Evolutionary conservation across 2,329 filamentous ascomycete genomes (phyloP).

Genomic region (Diaporthe sp.): DNA sequence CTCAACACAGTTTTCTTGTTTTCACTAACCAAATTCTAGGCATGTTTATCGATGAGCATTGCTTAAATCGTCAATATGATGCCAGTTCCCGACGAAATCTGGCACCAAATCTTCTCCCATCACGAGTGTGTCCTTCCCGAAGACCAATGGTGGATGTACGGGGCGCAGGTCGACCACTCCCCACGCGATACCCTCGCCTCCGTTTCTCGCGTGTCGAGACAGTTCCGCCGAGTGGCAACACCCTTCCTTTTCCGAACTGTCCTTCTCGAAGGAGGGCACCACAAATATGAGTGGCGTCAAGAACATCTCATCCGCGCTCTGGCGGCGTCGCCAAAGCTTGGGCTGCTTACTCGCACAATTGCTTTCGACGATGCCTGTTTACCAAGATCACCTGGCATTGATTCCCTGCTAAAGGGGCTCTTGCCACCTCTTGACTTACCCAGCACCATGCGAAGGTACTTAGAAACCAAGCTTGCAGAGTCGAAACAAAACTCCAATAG

Average conservation of each 20-base stretch:
- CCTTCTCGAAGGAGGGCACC: background rate
- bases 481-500: background rate
- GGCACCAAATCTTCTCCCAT: background rate
- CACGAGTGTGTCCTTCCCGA: background rate
- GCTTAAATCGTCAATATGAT: background rate
- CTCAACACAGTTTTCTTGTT: too few relatives aligned
- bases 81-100: background rate
- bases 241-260: background rate
- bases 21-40: background rate
- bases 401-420: background rate
- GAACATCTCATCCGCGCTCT: background rate
- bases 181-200: background rate
- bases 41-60: accelerated
- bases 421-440: background rate
- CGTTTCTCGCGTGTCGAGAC: background rate
- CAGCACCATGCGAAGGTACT: background rate
- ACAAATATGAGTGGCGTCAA: background rate
- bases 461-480: background rate
- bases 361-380: background rate
- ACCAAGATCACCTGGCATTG: background rate
- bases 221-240: background rate
- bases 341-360: background rate
- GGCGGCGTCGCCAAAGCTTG: background rate
- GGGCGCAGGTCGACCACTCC: background rate
- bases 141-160: background rate